phyloP scores from a whole-genome alignment of 139 green algal species.

The Coelastrella sp. region DNA sequence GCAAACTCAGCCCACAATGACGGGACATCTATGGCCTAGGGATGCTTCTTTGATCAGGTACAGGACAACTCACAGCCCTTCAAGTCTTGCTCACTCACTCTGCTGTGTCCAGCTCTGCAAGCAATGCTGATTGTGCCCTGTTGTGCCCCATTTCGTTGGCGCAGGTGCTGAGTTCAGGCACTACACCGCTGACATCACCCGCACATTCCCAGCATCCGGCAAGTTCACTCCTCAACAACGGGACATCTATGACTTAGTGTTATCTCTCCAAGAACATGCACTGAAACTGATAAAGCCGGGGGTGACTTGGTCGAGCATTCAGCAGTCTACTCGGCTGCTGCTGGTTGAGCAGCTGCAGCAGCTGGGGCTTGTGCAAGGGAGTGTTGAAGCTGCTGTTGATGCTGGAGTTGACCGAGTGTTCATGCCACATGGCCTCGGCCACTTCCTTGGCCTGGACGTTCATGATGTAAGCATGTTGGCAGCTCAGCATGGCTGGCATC shows the following conservation, averaged over 20 bases:
- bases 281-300: conserved; percentile 58
- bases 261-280: conserved; percentile 65
- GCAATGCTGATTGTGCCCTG: background rate
- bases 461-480: conserved; percentile 81
- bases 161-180: conserved; percentile 55
- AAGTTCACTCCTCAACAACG: conserved; percentile 80
- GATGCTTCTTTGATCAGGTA: conserved; percentile 62
- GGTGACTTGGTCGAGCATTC: conserved; percentile 81
- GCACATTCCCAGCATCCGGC: conserved; percentile 82
- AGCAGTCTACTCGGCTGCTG: conserved; percentile 79
- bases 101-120: too few relatives aligned
- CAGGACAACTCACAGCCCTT: too few relatives aligned
- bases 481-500: conserved; percentile 73
- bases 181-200: conserved; percentile 86
- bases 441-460: conserved; percentile 92
- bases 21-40: conserved; percentile 85
- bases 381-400: conserved; percentile 78
- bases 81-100: too few relatives aligned
- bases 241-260: conserved; percentile 86
- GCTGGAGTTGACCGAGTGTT: conserved; percentile 85
- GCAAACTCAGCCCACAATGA: conserved; percentile 82
- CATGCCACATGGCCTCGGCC: conserved; percentile 95
- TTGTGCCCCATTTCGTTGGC: background rate
- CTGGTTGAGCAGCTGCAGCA: conserved; percentile 80
- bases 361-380: conserved; percentile 61